Evolutionary conservation across 495 filamentous ascomycete genomes (phyloP), one percentile per base, ranked within the genome.

Genomic region (Talaromyces nanjingensis): DNA sequence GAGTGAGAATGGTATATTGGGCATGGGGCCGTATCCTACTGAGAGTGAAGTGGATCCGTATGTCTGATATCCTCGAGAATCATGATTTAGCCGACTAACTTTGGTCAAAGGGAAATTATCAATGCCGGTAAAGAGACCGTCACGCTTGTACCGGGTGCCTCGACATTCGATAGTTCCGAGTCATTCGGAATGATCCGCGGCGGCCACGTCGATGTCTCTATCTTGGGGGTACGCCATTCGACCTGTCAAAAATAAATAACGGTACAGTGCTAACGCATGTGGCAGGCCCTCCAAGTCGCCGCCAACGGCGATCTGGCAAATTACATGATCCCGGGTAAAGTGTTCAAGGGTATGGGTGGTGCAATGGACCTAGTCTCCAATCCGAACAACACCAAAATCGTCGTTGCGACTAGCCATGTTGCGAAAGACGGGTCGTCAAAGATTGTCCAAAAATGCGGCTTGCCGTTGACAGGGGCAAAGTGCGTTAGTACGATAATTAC

Each of bases 121-220:
- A 97, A 97, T 65, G 92, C 92, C 22, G 92, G 92, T 16, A 97
- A 97, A 73, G 91, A 97, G 72, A 97, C 92, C 1, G 91, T 97
- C 0, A 97, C 92, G 0, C 79, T 97, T 4, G 80, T 88, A 20
- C 85, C 87, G 0, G 92, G 92, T 16, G 91, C 92, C 0, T 78
- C 89, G 4, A 89, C 89, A 5, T 97, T 97, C 63, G 91, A 92
- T 62, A 89, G 84, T 67, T 88, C 91, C 64, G 92, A 97, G 79
- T 90, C 86, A 65, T 97, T 97, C 68, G 92, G 91, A 64, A 97
- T 97, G 92, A 96, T 97, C 66, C 83, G 92, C 31, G 87, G 86
- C 66, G 92, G 92, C 4, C 84, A 91, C 49, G 90, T 97, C 63
- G 88, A 97, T 77, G 81, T 97, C 33, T 94, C 92, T 11, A 93